phyloP scores from a whole-genome alignment of 1,139 yeast species.

The Yamadazyma buinensis region DNA sequence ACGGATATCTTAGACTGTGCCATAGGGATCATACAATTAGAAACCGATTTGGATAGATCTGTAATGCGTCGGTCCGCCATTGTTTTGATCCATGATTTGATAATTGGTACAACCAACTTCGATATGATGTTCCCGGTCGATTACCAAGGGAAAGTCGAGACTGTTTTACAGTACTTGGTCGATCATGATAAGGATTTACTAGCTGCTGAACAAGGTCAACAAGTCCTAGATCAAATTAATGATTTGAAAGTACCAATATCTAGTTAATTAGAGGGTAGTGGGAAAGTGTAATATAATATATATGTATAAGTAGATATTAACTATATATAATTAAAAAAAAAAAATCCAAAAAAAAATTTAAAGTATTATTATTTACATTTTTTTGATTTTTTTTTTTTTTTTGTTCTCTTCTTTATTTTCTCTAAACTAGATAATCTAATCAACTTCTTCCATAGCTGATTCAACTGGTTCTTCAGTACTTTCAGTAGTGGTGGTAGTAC shows the following conservation, averaged over 20 bases:
- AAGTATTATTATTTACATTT: too few relatives aligned
- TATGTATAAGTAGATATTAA: not conserved
- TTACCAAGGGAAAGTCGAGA: constrained; percentile 40
- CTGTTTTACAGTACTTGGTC: constrained; percentile 39
- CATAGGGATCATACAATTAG: constrained; percentile 67
- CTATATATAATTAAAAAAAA: not conserved
- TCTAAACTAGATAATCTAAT: constrained; percentile 43
- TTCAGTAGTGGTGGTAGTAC: constrained; percentile 40
- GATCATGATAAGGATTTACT: constrained; percentile 54
- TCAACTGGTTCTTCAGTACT: constrained; percentile 68
- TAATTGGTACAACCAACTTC: constrained; percentile 41
- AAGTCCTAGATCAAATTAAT: constrained; percentile 41
- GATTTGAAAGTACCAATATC: too few relatives aligned
- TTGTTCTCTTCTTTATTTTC: too few relatives aligned
- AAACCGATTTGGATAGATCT: constrained; percentile 38
- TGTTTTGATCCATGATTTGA: constrained; percentile 61
- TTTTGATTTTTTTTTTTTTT: too few relatives aligned
- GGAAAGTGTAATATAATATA: constrained; percentile 1
- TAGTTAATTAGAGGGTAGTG: constrained; percentile 14
- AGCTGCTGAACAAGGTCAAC: constrained; percentile 54
- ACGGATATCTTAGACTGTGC: constrained; percentile 69
- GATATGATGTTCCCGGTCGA: constrained; percentile 48
- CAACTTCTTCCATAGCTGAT: constrained; percentile 99
- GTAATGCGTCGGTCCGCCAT: constrained; percentile 75
- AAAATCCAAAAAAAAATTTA: too few relatives aligned